Base-by-base conservation (phyloP, 2,329 filamentous ascomycete species). In the Neonectria magnoliae region DNA sequence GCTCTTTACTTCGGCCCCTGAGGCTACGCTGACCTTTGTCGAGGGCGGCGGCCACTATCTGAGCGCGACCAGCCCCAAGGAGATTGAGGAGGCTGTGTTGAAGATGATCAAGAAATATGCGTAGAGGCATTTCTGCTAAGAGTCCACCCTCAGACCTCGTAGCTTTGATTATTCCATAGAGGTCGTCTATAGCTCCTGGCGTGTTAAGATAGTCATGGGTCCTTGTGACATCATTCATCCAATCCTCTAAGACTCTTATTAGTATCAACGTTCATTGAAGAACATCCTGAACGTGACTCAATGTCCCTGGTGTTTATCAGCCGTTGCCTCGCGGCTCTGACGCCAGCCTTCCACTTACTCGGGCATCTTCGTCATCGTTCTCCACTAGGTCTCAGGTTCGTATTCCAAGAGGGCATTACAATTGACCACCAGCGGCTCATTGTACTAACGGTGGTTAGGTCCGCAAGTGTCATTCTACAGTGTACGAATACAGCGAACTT, bases 31-130 rank as follows among this genome's bases (percentile, higher is more conserved):
- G 29, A 77, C 76, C 0, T 73, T 82, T 52, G 70, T 86, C 1
- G 78, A 84, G 47, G 81, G 78, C 0, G 85, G 81, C 2, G 77
- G 79, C 2, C 85, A 87, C 69, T 86, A 85, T 65, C 71, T 87
- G 55, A 85, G 80, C 61, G 82, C 81, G 1, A 84, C 84, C 3
- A 83, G 79, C 68, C 83, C 83, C 13, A 77, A 79, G 57, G 83
- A 85, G 67, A 77, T 81, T 0, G 78, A 81, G 53, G 76, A 78
- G 53, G 81, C 82, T 1, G 73, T 88, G 59, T 72, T 87, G 36
- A 73, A 78, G 68, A 80, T 83, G 77, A 71, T 82, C 0, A 68
- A 69, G 29, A 78, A 76, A 65, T 80, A 81, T 59, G 68, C 75
- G 36, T 74, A 88, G 60, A 22, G n/a, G 25, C 16, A 14, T 4